Percentiles rank a stretch among this genome's conserved stretches.
Evolutionary conservation across 495 filamentous ascomycete species (phyloP).

Genomic region (Hypoxylon subgilvum): DNA sequence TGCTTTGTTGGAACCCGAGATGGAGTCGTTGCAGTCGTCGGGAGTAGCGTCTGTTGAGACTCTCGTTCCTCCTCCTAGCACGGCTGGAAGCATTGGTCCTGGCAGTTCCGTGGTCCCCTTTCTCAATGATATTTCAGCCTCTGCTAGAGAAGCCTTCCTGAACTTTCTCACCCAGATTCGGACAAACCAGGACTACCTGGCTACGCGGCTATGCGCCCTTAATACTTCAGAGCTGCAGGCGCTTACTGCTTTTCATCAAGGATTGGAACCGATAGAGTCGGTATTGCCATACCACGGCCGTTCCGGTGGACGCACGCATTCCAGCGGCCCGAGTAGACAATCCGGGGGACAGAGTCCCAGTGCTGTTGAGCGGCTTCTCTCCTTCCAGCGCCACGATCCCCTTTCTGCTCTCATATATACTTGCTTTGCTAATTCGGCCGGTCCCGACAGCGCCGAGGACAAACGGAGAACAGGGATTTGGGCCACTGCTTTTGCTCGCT

Average conservation of each 20-base stretch:
- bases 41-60: slow-evolving; percentile 54
- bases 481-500: slow-evolving; percentile 83
- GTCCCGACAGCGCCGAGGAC: slow-evolving; percentile 77
- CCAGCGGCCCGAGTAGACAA: slow-evolving; percentile 48
- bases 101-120: slow-evolving; percentile 68
- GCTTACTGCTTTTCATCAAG: slow-evolving; percentile 74
- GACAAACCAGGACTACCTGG: slow-evolving; percentile 84
- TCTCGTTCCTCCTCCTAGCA: slow-evolving; percentile 47
- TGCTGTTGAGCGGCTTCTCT: slow-evolving; percentile 72
- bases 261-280: slow-evolving; percentile 78
- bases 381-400: slow-evolving; percentile 86
- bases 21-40: slow-evolving; percentile 57
- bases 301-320: slow-evolving; percentile 58
- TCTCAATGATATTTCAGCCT: slow-evolving; percentile 77
- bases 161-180: slow-evolving; percentile 81
- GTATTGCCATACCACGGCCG: slow-evolving; percentile 74
- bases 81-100: slow-evolving; percentile 43
- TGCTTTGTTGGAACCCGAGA: slow-evolving; percentile 71
- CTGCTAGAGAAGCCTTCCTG: slow-evolving; percentile 75
- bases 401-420: slow-evolving; percentile 85
- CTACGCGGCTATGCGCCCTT: slow-evolving; percentile 75
- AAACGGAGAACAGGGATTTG: slow-evolving; percentile 77
- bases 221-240: slow-evolving; percentile 74
- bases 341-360: slow-evolving; percentile 60
- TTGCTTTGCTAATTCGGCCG: slow-evolving; percentile 83